phyloP scores from a whole-genome alignment of 1,139 yeast species.

The Yamadazyma trypodendri region DNA sequence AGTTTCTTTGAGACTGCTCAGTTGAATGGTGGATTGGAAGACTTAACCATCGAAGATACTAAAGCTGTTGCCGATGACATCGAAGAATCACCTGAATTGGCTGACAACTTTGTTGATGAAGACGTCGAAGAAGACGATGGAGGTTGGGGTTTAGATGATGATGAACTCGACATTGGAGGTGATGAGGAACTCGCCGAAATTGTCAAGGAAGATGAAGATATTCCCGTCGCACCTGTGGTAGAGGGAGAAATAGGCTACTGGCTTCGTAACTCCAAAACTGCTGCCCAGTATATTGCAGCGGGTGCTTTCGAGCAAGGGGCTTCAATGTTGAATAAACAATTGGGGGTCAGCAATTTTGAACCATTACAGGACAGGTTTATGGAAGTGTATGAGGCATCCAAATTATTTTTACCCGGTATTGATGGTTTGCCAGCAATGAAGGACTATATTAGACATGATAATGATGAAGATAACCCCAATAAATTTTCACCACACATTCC shows the following conservation, averaged over 20 bases:
- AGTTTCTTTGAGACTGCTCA: conserved; percentile 87
- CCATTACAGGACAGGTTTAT: conserved; percentile 82
- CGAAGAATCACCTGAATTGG: conserved; percentile 27
- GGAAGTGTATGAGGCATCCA: conserved; percentile 79
- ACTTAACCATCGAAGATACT: conserved; percentile 52
- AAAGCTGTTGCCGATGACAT: conserved; percentile 15
- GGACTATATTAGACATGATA: conserved; percentile 64
- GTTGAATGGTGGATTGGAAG: conserved; percentile 70
- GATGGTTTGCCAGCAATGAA: conserved; percentile 69
- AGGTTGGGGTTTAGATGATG: conserved; percentile 32
- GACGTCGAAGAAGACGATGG: conserved; percentile 44
- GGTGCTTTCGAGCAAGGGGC: conserved; percentile 98
- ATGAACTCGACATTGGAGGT: conserved; percentile 23
- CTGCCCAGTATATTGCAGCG: conserved; percentile 93
- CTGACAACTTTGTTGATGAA: conserved; percentile 52
- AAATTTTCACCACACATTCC: conserved; percentile 67
- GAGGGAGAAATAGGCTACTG: conserved; percentile 73
- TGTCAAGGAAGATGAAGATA: conserved; percentile 14
- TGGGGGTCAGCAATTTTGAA: conserved; percentile 81
- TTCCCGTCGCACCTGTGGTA: conserved; percentile 26
- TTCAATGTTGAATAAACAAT: conserved; percentile 82
- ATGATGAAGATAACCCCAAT: conserved; percentile 56
- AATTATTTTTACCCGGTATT: conserved; percentile 71
- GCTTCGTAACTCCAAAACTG: conserved; percentile 86
- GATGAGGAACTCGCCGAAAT: conserved; percentile 32